Evolutionary conservation across 352 stramenopile genomes (phyloP).

Genomic region (Phytophthora sp.): DNA sequence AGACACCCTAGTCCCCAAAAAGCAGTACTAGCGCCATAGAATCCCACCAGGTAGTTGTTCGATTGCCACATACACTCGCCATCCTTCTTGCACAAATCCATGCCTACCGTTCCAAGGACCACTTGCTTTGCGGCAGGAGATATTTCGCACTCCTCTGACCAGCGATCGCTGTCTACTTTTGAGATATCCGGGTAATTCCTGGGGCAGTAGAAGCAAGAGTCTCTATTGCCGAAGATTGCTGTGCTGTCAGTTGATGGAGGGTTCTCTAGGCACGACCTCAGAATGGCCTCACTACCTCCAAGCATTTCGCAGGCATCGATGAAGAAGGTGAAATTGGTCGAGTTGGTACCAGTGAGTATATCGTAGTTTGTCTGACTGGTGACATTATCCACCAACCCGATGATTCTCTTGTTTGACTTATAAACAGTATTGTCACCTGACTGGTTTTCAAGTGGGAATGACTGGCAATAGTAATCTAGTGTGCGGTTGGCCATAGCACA

Average conservation of each 20-base stretch:
- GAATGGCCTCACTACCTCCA: conserved; percentile 37
- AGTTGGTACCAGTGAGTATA: conserved; percentile 14
- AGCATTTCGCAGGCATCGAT: conserved; percentile 66
- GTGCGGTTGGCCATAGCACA: conserved; percentile 59
- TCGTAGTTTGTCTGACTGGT: conserved; percentile 9
- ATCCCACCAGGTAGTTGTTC: conserved; percentile 16
- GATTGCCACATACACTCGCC: conserved; percentile 39
- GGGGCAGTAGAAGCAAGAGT: conserved; percentile 50
- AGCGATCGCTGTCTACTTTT: conserved; percentile 1
- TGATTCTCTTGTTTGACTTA: conserved; percentile 31
- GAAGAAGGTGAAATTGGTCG: conserved; percentile 44
- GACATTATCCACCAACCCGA: conserved; percentile 8
- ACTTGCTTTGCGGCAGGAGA: conserved; percentile 14
- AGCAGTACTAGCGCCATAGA: conserved; percentile 43
- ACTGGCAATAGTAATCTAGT: conserved; percentile 52
- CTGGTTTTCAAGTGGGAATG: conserved; percentile 45
- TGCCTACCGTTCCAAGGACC: conserved; percentile 43
- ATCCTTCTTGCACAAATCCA: conserved; percentile 53
- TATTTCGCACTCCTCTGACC: conserved; percentile 26
- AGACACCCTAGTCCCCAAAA: conserved; percentile 35
- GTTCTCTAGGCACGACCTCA: conserved; percentile 52
- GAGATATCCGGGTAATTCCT: conserved; percentile 21
- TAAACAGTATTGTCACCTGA: conserved; percentile 39
- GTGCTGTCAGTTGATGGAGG: not conserved
- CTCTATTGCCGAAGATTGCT: not conserved